phyloP scores from a whole-genome alignment of 2,329 filamentous ascomycete species.

The Sporothrix sp. region DNA sequence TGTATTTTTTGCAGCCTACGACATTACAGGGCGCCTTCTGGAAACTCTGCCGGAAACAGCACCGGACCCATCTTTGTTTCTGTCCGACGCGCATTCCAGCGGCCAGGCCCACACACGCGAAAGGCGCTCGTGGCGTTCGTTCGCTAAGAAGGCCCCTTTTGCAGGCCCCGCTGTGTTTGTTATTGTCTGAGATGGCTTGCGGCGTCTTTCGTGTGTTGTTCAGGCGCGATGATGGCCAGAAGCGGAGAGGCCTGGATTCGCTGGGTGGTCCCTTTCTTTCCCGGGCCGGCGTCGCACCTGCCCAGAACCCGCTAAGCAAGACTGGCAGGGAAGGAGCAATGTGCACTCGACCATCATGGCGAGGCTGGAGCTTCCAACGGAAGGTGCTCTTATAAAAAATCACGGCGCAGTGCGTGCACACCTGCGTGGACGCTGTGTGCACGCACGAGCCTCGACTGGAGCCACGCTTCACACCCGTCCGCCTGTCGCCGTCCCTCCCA shows the following conservation, averaged over 20 bases:
- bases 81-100: conserved; percentile 8
- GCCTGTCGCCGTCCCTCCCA: background rate
- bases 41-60: background rate
- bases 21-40: background rate
- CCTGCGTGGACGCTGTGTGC: background rate
- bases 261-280: background rate
- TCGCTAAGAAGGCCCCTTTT: background rate
- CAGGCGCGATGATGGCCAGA: too few relatives aligned
- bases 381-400: too few relatives aligned
- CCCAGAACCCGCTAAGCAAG: too few relatives aligned
- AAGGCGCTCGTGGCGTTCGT: background rate
- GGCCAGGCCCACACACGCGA: conserved; percentile 7
- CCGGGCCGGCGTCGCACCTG: background rate
- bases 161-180: background rate
- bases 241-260: background rate
- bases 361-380: too few relatives aligned
- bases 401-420: background rate
- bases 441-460: background rate
- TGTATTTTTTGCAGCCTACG: too few relatives aligned
- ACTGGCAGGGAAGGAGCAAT: background rate
- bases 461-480: background rate
- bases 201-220: background rate
- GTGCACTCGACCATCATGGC: background rate
- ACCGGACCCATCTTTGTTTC: background rate
- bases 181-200: conserved; percentile 1